Evolutionary conservation across 768 basidiomycete species (phyloP).

Genomic region (Leucocoprinus sp.): DNA sequence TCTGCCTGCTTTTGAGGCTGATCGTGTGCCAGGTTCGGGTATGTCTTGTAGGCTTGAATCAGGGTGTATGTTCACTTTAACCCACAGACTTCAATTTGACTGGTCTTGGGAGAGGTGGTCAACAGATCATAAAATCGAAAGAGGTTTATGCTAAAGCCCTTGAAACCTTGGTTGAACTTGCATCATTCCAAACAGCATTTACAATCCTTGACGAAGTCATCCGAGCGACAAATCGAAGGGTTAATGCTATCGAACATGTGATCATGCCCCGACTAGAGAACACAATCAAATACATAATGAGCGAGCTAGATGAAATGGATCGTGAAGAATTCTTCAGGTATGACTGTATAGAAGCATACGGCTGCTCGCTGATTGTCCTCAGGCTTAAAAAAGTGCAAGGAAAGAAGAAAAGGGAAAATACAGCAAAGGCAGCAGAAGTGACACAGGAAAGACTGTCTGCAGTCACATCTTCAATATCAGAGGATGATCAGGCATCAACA

Average conservation of each 20-base stretch:
- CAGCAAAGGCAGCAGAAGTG: conserved; percentile 23
- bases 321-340: conserved; percentile 90
- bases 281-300: conserved; percentile 96
- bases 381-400: conserved; percentile 96
- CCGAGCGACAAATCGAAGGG: conserved; percentile 96
- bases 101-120: conserved; percentile 92
- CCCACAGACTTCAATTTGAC: conserved; percentile 88
- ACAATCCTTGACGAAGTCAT: conserved; percentile 99
- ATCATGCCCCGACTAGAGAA: conserved; percentile 94
- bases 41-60: conserved; percentile 8
- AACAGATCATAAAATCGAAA: conserved; percentile 90
- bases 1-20: conserved; percentile 90
- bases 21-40: conserved; percentile 82
- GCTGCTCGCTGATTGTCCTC: conserved; percentile 10
- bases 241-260: conserved; percentile 97
- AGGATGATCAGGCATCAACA: conserved; percentile 22
- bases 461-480: conserved; percentile 21
- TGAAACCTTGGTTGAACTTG: conserved; percentile 94
- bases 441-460: conserved; percentile 22
- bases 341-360: conserved; percentile 12
- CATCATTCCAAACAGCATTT: conserved; percentile 95
- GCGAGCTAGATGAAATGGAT: conserved; percentile 98
- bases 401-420: conserved; percentile 87
- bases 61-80: neutral
- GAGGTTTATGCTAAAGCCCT: conserved; percentile 98